Evolutionary conservation across 2,329 filamentous ascomycete genomes (phyloP).

Genomic region (Apiospora saccharicola): DNA sequence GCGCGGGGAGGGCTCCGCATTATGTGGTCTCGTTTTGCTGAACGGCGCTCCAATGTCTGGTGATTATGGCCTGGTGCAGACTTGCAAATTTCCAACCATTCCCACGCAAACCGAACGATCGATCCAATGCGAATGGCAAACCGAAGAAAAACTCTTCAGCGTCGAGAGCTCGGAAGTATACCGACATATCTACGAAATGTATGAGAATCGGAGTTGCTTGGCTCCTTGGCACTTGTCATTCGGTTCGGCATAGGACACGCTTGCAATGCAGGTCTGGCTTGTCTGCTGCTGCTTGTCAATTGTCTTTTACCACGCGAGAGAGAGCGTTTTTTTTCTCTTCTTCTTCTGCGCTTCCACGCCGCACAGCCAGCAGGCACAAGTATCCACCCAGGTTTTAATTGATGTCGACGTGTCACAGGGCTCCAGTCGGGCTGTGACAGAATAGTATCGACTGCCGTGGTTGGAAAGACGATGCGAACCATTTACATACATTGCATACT

Average conservation of each 20-base stretch:
- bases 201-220: background rate
- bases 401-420: slow-evolving; percentile 3
- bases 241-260: background rate
- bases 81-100: background rate
- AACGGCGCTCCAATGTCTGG: slow-evolving; percentile 1
- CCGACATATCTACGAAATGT: slow-evolving; percentile 2
- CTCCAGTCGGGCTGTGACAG: slow-evolving; percentile 16
- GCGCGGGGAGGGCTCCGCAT: slow-evolving; percentile 14
- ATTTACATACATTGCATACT: background rate
- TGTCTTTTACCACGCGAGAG: background rate
- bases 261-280: background rate
- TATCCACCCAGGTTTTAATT: background rate
- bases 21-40: background rate
- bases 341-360: background rate
- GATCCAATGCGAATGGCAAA: slow-evolving; percentile 7
- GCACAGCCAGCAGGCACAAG: background rate
- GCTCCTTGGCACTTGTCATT: background rate
- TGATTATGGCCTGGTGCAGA: slow-evolving; percentile 9
- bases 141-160: background rate
- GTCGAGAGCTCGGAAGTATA: background rate
- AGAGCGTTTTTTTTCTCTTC: background rate
- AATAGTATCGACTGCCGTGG: slow-evolving; percentile 3
- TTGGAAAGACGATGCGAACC: slow-evolving; percentile 13
- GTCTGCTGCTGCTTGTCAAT: background rate
- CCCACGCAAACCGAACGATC: slow-evolving; percentile 16